A percentile compares a stretch with the other conserved stretches of the same genome.
These are phyloP conservation scores for Haematococcus sp. DNA, from an alignment of 139 green algal genomes.

Conservation along the genomic window DNA sequence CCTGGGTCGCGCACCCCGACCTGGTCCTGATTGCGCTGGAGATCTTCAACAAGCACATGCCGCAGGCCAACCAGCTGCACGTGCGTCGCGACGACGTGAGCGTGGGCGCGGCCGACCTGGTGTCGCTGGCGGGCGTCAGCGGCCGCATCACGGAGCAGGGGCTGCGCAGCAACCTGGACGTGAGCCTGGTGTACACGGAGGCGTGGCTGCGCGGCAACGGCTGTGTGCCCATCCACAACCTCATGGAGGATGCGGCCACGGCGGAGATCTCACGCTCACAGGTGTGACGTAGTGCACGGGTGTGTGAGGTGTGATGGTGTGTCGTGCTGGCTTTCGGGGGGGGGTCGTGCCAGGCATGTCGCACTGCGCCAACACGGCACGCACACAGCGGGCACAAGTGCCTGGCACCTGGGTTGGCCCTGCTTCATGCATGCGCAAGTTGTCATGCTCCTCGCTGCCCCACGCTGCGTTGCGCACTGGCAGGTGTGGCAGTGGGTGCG, in stretches of 20 bases:
- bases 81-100: constrained; percentile 65
- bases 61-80: constrained; percentile 69
- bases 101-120: constrained; percentile 55
- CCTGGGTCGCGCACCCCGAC: constrained; percentile 81
- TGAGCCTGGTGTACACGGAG: constrained; percentile 84
- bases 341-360: no score
- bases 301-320: no score
- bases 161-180: constrained; percentile 66
- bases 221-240: constrained; percentile 86
- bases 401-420: no score
- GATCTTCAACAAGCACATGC: constrained; percentile 53
- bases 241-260: constrained; percentile 93
- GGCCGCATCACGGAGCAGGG: constrained; percentile 53
- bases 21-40: constrained; percentile 67
- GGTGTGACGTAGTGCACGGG: no score
- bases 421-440: no score
- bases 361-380: no score
- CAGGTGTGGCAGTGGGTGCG: constrained; percentile 86
- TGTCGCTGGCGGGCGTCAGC: constrained; percentile 38
- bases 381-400: no score
- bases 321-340: no score
- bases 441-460: no score
- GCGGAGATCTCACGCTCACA: constrained; percentile 71
- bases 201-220: constrained; percentile 80
- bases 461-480: no score